Percentiles rank a stretch among this genome's conserved stretches.
phyloP scores from a whole-genome alignment of 352 stramenopile species.

The Peronospora farinosa region DNA sequence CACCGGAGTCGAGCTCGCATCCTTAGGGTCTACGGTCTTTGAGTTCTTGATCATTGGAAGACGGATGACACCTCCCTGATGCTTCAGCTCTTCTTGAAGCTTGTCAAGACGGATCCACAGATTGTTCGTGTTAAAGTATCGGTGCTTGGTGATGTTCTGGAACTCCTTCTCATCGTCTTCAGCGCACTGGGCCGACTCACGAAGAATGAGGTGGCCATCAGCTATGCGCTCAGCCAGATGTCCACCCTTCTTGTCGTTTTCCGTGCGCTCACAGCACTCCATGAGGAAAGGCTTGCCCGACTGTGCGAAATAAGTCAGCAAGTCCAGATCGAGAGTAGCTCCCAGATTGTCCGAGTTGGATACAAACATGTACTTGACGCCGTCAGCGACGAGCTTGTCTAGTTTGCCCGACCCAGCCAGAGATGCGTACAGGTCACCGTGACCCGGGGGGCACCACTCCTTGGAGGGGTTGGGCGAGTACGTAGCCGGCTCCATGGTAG shows the following conservation, averaged over 20 bases:
- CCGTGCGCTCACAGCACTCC: conserved; percentile 96
- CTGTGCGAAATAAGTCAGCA: conserved; percentile 86
- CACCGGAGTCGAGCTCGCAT: conserved; percentile 75
- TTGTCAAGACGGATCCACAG: conserved; percentile 86
- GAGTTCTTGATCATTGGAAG: conserved; percentile 87
- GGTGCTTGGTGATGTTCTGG: conserved; percentile 85
- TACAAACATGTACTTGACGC: conserved; percentile 88
- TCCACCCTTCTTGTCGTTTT: conserved; percentile 99
- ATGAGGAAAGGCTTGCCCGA: conserved; percentile 88
- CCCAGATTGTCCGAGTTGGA: conserved; percentile 88
- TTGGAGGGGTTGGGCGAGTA: conserved; percentile 61
- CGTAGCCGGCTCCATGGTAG: conserved; percentile 66
- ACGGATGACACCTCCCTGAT: conserved; percentile 75
- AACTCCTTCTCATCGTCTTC: conserved; percentile 70
- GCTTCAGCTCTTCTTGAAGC: conserved; percentile 69
- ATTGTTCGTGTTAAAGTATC: conserved; percentile 89
- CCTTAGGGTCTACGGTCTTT: conserved; percentile 85
- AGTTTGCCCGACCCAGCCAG: conserved; percentile 80
- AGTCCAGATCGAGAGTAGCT: conserved; percentile 71
- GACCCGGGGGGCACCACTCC: conserved; percentile 83
- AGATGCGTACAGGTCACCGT: conserved; percentile 83
- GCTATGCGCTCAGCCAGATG: conserved; percentile 90
- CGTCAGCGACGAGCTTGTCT: conserved; percentile 77
- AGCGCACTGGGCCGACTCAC: conserved; percentile 89
- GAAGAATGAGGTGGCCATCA: conserved; percentile 92